Evolutionary conservation across 1,139 yeast species (phyloP), one percentile per base, ranked within the genome.

Genomic region (Nakaseomyces bracarensis): DNA sequence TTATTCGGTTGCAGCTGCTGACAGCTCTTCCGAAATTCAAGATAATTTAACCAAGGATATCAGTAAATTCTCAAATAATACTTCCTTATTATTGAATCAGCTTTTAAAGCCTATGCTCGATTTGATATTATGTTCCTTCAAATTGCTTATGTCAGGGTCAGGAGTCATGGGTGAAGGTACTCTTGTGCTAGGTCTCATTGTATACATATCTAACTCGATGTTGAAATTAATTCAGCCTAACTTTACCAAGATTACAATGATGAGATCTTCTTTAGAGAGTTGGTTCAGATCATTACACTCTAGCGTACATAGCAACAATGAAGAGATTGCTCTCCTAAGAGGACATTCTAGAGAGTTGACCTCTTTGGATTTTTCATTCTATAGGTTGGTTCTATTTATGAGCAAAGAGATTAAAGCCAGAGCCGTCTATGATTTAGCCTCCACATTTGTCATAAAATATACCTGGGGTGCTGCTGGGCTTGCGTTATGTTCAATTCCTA

Each of bases 401-500:
- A 79, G 83, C 55, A 74, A 80, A 64, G 93, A 85, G 54, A 74
- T 84, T 49, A 77, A 87, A 66, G 79, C 84, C 50, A 70, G 80
- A 57, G 87, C 85, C 0, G 63, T 82, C 19, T 85, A 75, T 65
- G 95, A 75, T 65, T 79, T 73, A 60, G 87, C 82, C 35, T 89
- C 81, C 60, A 84, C 76, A 44, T 89, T 87, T 57, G 79, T 86
- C 48, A 91, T 89, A 47, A 89, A 89, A 61, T 89, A 89, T 63
- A 77, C 87, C 43, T 83, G 96, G 93, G 96, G 97, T 47, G 96
- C 96, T 3, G 85, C 93, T 36, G 96, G 97, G 5, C 72, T 89
- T 48, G 77, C 81, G 0, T 70, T 89, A 41, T 89, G 96, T 66
- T 80, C 95, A 1, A 80, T 91, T 3, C 96, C 96, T 3, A 85